Conservation (phyloP, 768 basidiomycete species). For the Lentinus tigrinus region DNA sequence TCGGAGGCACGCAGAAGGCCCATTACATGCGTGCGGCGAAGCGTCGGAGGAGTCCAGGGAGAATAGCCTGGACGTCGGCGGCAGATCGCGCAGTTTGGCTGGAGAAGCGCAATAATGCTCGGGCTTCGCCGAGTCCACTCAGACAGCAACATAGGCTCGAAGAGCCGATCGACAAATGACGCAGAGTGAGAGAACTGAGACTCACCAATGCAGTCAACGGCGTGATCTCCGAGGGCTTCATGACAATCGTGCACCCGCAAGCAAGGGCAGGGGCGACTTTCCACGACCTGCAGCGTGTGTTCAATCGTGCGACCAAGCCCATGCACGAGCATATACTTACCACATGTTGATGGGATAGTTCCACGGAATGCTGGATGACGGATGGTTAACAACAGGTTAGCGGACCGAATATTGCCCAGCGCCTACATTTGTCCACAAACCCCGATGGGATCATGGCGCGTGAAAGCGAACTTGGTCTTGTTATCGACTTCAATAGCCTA, state of each 20-base stretch:
- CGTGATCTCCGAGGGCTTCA: slow-evolving; percentile 91
- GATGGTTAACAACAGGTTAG: not conserved
- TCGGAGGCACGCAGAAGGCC: too few species aligned
- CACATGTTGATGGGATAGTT: slow-evolving; percentile 91
- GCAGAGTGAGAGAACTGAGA: not conserved
- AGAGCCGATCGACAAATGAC: not conserved
- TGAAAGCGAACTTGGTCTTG: slow-evolving; percentile 80
- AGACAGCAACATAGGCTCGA: not conserved
- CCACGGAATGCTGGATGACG: slow-evolving; percentile 73
- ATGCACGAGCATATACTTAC: slow-evolving; percentile 33
- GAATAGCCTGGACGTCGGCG: too few species aligned
- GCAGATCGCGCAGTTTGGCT: too few species aligned
- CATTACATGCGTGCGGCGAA: not conserved
- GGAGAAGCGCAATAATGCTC: too few species aligned
- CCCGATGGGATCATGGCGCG: slow-evolving; percentile 88
- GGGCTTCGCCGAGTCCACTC: too few species aligned
- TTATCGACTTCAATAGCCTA: slow-evolving; percentile 81
- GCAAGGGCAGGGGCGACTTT: slow-evolving; percentile 93
- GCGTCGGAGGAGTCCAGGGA: not conserved
- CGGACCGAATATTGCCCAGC: too few species aligned
- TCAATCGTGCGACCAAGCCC: not conserved
- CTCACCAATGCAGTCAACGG: slow-evolving; percentile 77
- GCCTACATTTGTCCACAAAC: slow-evolving; percentile 87
- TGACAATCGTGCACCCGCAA: slow-evolving; percentile 87
- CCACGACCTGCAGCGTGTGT: slow-evolving; percentile 59